These are phyloP conservation scores for Viridothelium virens DNA, from an alignment of 495 filamentous ascomycete genomes.

Conservation along the genomic window DNA sequence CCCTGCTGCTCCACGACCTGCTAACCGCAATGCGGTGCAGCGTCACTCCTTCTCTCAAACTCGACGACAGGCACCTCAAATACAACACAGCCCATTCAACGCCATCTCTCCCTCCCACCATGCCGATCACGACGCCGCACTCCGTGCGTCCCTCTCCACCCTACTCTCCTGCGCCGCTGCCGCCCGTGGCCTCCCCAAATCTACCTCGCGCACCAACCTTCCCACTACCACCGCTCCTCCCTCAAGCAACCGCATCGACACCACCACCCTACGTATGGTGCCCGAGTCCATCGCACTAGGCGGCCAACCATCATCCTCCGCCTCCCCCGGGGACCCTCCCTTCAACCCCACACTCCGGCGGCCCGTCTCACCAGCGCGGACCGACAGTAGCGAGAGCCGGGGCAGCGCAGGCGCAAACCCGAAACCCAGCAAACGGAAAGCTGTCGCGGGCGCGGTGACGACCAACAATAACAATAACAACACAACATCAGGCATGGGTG, in stretches of 20 bases:
- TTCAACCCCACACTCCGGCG: slow-evolving; percentile 18
- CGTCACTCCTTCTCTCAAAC: slow-evolving; percentile 39
- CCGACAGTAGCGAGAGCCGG: slow-evolving; percentile 20
- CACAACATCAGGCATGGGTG: slow-evolving; percentile 14
- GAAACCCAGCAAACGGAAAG: slow-evolving; percentile 32
- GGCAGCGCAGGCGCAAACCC: slow-evolving; percentile 16
- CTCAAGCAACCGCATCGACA: slow-evolving; percentile 36
- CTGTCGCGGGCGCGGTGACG: slow-evolving; percentile 10
- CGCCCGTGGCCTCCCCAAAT: slow-evolving; percentile 70
- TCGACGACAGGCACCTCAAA: slow-evolving; percentile 26
- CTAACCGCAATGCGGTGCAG: slow-evolving; percentile 27
- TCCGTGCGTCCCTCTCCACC: slow-evolving; percentile 85
- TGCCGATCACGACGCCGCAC: slow-evolving; percentile 84
- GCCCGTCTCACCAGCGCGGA: slow-evolving; percentile 24
- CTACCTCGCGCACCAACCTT: slow-evolving; percentile 34
- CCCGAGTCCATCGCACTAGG: slow-evolving; percentile 67
- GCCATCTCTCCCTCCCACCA: slow-evolving; percentile 64
- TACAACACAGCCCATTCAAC: slow-evolving; percentile 45
- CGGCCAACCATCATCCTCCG: slow-evolving; percentile 28
- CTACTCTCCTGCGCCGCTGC: slow-evolving; percentile 90
- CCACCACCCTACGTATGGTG: slow-evolving; percentile 57
- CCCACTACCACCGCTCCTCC: slow-evolving; percentile 25
- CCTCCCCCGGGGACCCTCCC: slow-evolving; percentile 17
- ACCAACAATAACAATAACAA: background rate
- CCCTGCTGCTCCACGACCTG: slow-evolving; percentile 27